Evolutionary conservation across 208 protist genomes (phyloP).

Genomic region (Wallacemonas rigidus): DNA sequence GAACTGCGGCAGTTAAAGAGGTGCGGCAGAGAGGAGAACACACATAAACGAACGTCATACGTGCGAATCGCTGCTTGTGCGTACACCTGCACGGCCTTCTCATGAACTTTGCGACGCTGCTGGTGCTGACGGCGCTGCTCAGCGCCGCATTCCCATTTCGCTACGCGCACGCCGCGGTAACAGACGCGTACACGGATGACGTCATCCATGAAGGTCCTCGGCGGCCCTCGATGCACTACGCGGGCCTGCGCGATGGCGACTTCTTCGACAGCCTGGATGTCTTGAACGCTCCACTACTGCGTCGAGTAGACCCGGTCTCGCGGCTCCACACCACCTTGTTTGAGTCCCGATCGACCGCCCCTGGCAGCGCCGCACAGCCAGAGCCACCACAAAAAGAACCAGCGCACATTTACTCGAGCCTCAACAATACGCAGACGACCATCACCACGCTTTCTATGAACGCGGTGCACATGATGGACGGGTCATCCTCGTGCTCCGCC

Average conservation of each 20-base stretch:
- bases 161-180: not conserved
- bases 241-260: slow-evolving; percentile 6
- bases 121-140: not conserved
- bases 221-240: not conserved
- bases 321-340: not conserved
- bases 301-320: not conserved
- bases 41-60: too few species aligned
- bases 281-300: slow-evolving; percentile 8
- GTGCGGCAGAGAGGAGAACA: too few species aligned
- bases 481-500: slow-evolving; percentile 35
- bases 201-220: not conserved
- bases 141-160: not conserved
- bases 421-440: not conserved
- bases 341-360: not conserved
- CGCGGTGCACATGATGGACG: slow-evolving; percentile 10
- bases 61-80: too few species aligned
- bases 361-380: too few species aligned
- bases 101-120: not conserved
- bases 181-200: too few species aligned
- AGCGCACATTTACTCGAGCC: not conserved
- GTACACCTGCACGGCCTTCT: too few species aligned
- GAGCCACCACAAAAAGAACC: not conserved
- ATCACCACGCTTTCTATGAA: slow-evolving; percentile 18
- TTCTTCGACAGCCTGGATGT: slow-evolving; percentile 8
- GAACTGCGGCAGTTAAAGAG: too few species aligned